Evolutionary conservation across 2,329 filamentous ascomycete genomes (phyloP).

Genomic region (Pseudocercospora musae): DNA sequence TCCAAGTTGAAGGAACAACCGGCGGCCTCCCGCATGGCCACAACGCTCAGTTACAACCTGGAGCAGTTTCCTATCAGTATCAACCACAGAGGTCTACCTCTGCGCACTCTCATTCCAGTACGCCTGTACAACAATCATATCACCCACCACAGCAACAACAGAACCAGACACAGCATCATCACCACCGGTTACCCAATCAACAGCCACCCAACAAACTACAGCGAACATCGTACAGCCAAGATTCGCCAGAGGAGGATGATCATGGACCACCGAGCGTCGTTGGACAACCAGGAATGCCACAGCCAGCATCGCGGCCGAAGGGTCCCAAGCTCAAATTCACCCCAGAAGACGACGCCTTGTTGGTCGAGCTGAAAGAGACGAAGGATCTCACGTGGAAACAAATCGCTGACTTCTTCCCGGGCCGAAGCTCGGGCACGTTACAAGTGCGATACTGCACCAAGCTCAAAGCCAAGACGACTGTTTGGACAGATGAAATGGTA

Average conservation of each 20-base stretch:
- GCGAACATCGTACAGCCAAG: conserved; percentile 38
- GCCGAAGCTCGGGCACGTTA: conserved; percentile 81
- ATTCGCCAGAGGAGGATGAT: conserved; percentile 37
- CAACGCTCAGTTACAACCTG: conserved; percentile 24
- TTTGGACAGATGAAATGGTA: conserved; percentile 92
- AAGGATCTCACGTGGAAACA: conserved; percentile 96
- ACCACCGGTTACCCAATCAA: conserved; percentile 75
- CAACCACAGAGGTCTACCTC: conserved; percentile 25
- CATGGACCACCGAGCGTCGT: conserved; percentile 76
- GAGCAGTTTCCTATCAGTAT: conserved; percentile 22
- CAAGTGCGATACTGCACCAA: conserved; percentile 96
- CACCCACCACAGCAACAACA: conserved; percentile 47
- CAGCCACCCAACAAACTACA: conserved; percentile 66
- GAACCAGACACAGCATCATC: conserved; percentile 58
- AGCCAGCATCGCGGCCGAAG: conserved; percentile 73
- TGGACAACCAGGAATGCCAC: conserved; percentile 81
- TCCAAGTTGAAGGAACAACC: conserved; percentile 40
- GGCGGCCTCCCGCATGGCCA: conserved; percentile 21
- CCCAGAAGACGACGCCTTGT: conserved; percentile 80
- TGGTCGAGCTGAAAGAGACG: conserved; percentile 90
- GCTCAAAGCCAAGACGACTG: conserved; percentile 86
- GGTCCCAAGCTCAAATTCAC: conserved; percentile 94
- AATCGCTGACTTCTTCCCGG: conserved; percentile 94
- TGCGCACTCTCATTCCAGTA: conserved; percentile 21
- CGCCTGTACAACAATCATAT: conserved; percentile 18